phyloP scores from a whole-genome alignment of 148 eudicot genomes.

The Camellia granthamiana region DNA sequence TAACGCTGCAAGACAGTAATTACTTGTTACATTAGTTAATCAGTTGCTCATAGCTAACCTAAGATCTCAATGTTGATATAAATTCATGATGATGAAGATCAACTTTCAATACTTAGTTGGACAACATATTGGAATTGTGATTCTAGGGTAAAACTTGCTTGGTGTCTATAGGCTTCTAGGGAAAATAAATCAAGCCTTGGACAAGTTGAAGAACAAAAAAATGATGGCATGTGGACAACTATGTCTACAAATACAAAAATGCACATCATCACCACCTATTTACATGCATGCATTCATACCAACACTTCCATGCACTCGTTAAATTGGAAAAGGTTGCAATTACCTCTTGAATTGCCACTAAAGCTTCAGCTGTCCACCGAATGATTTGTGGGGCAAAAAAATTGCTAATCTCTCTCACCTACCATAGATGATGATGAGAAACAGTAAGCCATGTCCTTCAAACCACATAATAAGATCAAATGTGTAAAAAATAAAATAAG shows the following conservation, averaged over 20 bases:
- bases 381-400: conserved; percentile 26
- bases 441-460: neutral
- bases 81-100: too few relatives aligned
- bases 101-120: too few relatives aligned
- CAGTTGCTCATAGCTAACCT: too few relatives aligned
- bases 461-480: neutral
- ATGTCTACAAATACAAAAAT: neutral
- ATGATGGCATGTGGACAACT: neutral
- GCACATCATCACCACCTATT: neutral
- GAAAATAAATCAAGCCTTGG: neutral
- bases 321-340: neutral
- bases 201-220: neutral
- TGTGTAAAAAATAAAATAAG: neutral
- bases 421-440: neutral
- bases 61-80: too few relatives aligned
- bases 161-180: neutral
- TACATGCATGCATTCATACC: neutral
- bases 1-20: too few relatives aligned
- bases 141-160: neutral
- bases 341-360: conserved; percentile 77
- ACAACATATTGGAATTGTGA: too few relatives aligned
- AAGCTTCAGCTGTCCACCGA: conserved; percentile 82
- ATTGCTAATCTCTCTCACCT: conserved; percentile 64
- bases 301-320: neutral
- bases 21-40: too few relatives aligned